These are phyloP conservation scores for Raffaelea albimanens DNA, from an alignment of 2,329 filamentous ascomycete genomes.

Conservation along the genomic window DNA sequence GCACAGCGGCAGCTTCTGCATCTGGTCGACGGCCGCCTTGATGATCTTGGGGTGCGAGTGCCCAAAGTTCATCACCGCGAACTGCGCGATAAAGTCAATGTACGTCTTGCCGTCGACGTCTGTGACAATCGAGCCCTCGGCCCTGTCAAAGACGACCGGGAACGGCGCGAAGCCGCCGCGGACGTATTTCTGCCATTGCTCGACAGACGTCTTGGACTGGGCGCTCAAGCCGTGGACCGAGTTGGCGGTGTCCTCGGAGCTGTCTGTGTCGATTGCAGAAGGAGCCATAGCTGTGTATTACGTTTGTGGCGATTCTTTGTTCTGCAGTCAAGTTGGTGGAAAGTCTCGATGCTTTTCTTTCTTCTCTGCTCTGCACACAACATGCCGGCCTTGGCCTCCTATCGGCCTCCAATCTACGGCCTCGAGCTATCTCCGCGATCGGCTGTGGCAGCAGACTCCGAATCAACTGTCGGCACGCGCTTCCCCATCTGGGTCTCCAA, in stretches of 20 bases:
- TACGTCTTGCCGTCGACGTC: conserved; percentile 4
- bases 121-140: neutral
- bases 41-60: conserved; percentile 4
- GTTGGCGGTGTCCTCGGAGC: neutral
- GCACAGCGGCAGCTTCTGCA: conserved; percentile 1
- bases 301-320: no score
- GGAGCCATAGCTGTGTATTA: no score
- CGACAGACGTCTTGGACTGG: neutral
- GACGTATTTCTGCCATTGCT: conserved; percentile 2
- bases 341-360: no score
- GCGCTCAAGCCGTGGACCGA: neutral
- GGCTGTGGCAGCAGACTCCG: no score
- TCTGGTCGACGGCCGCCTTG: conserved; percentile 3
- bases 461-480: no score
- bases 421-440: no score
- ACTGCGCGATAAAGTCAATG: conserved; percentile 3
- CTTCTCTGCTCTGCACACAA: no score
- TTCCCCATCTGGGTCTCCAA: no score
- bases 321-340: no score
- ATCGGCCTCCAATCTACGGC: no score
- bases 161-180: conserved; percentile 4
- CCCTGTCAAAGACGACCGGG: neutral
- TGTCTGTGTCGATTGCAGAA: no score
- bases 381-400: no score
- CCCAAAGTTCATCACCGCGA: conserved; percentile 3